These are phyloP conservation scores for Phytophthora crassamura DNA, from an alignment of 352 stramenopile species.

Conservation along the genomic window DNA sequence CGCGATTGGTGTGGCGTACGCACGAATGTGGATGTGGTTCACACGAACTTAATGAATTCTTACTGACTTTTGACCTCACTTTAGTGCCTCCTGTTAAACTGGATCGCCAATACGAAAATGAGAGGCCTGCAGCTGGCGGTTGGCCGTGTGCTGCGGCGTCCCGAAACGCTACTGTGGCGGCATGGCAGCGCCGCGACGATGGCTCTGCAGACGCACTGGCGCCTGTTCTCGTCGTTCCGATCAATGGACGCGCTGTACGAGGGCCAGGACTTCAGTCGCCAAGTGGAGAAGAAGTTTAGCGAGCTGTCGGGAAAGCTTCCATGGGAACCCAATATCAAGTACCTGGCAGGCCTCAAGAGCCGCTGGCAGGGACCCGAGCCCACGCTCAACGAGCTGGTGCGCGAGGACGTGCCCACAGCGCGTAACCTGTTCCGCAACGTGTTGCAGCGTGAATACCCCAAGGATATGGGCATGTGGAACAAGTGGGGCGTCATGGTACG, in stretches of 20 bases:
- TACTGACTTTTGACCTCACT: background rate
- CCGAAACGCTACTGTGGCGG: constrained; percentile 3
- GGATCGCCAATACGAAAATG: constrained; percentile 22
- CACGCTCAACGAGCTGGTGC: constrained; percentile 84
- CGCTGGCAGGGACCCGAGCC: constrained; percentile 64
- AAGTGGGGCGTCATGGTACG: constrained; percentile 88
- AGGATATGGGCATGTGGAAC: constrained; percentile 93
- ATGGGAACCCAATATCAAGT: constrained; percentile 74
- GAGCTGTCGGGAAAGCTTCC: constrained; percentile 77
- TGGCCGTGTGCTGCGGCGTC: constrained; percentile 18
- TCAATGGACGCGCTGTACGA: constrained; percentile 69
- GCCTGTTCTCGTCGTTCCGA: constrained; percentile 24
- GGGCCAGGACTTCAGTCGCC: constrained; percentile 67
- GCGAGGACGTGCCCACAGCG: constrained; percentile 74
- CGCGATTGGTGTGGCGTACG: constrained; percentile 14
- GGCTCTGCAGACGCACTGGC: constrained; percentile 1
- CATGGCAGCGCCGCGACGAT: background rate
- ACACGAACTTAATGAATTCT: no score
- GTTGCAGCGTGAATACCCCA: constrained; percentile 77
- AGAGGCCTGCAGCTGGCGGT: constrained; percentile 28
- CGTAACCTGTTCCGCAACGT: constrained; percentile 83
- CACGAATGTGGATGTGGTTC: background rate
- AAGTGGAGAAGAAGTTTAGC: constrained; percentile 83
- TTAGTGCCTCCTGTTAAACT: constrained; percentile 21
- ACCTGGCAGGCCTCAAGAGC: constrained; percentile 64